Evolutionary conservation across 352 stramenopile species (phyloP), one percentile per base, ranked within the genome.

Genomic region (Salisapilia sapeloensis): DNA sequence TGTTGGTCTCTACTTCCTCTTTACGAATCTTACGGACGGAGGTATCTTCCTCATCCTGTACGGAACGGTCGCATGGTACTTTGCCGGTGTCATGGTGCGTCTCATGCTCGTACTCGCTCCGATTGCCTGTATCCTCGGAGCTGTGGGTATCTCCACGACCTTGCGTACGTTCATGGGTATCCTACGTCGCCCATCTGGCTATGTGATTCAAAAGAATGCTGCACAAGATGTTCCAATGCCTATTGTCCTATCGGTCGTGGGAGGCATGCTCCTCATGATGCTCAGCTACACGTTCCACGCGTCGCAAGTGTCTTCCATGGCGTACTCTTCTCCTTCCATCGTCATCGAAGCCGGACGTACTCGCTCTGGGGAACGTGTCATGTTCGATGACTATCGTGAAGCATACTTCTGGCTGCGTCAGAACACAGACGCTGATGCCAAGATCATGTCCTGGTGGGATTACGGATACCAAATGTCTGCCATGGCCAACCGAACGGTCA

Each of bases 351-450:
- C 67, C 5, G 69, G 66, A 8, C 65, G 69, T 26, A 75, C 53
- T 20, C 52, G 59, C 4, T 56, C 72, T 22, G 84, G 84, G 17
- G 53, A 71, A 44, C 69, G 75, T 27, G 61, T 94, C 21, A 86
- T 93, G 40, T 91, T 93, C 25, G 93, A 99, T 51, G 94, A 99
- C 58, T 99, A 97, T 65, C 83, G 93, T 28, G 92, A 99, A 54
- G 90, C 89, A 8, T 91, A 89, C 55, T 91, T 79, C 43, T 91
- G 75, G 75, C 44, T 91, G 39, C 54, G 75, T 11, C 71, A 92
- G 53, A 95, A 95, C 58, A 95, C 83, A 21, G 55, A 76, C 18
- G 76, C 65, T 22, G 59, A 94, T 40, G 64, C 69, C 24, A 86
- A 85, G 55, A 79, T 94, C 36, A 61, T 93, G 56, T 62, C 70